phyloP scores from a whole-genome alignment of 805 yeast genomes.

The Hanseniaspora occidentalis region DNA sequence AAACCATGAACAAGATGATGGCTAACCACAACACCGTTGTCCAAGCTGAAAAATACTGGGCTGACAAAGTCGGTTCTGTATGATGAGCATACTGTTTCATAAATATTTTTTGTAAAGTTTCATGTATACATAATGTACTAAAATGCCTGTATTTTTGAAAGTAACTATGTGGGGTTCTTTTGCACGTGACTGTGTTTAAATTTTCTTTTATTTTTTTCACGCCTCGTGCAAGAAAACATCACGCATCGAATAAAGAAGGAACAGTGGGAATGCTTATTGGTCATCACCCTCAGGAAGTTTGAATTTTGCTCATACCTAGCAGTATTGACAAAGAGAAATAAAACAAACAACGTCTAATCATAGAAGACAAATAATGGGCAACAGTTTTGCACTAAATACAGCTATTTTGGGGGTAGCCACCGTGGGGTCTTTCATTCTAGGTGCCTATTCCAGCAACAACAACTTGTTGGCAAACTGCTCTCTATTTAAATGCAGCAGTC shows the following conservation, averaged over 20 bases:
- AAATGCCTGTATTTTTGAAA: too few relatives aligned
- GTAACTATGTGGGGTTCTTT: too few relatives aligned
- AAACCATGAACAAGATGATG: constrained; percentile 94
- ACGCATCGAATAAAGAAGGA: background rate
- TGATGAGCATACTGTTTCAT: background rate
- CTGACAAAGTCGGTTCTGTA: constrained; percentile 28
- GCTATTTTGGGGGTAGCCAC: constrained; percentile 15
- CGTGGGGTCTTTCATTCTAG: constrained; percentile 20
- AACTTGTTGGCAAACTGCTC: background rate
- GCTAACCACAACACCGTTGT: constrained; percentile 83
- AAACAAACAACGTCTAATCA: background rate
- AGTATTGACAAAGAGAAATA: background rate
- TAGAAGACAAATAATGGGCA: background rate
- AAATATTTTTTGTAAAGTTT: background rate
- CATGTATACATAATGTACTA: background rate
- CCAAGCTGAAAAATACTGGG: constrained; percentile 82
- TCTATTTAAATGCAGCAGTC: background rate
- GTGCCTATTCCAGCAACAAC: constrained; percentile 11
- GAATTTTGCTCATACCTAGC: too few relatives aligned
- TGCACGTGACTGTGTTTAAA: too few relatives aligned
- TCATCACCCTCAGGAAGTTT: background rate
- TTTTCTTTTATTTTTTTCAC: too few relatives aligned
- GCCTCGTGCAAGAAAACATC: too few relatives aligned
- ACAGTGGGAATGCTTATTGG: background rate
- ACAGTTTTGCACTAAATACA: constrained; percentile 9